phyloP scores from a whole-genome alignment of 306 rosid genomes.

The Canavalia ensiformis region DNA sequence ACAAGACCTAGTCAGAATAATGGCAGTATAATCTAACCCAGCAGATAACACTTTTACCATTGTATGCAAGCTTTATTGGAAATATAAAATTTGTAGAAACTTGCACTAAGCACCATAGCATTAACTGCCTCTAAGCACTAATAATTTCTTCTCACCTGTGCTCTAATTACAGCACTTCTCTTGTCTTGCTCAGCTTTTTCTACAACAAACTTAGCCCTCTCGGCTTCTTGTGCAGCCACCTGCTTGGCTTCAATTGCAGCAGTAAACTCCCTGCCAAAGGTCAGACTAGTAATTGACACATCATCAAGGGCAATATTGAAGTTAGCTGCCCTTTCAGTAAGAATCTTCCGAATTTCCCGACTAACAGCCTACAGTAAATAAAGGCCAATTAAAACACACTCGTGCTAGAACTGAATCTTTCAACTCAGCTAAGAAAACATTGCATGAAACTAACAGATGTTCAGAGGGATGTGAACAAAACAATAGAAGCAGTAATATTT shows the following conservation, averaged over 20 bases:
- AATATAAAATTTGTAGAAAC: constrained; percentile 30
- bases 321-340: constrained; percentile 85
- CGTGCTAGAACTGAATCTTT: constrained; percentile 10
- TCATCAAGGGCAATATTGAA: constrained; percentile 91
- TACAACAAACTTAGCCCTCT: constrained; percentile 91
- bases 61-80: neutral
- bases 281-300: constrained; percentile 81
- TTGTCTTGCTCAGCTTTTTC: constrained; percentile 97
- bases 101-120: constrained; percentile 3
- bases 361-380: constrained; percentile 73
- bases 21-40: constrained; percentile 28
- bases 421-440: constrained; percentile 29
- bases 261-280: constrained; percentile 89
- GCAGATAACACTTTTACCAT: neutral
- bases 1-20: constrained; percentile 3
- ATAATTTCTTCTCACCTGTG: constrained; percentile 66
- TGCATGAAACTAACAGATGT: neutral
- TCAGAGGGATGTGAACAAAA: neutral
- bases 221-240: constrained; percentile 97
- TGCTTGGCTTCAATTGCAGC: constrained; percentile 97
- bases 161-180: constrained; percentile 85
- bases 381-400: constrained; percentile 9
- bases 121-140: constrained; percentile 22
- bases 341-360: constrained; percentile 81
- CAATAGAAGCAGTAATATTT: constrained; percentile 5